Base-by-base conservation (phyloP, 371 early-diverging fungal genomes). In the Saksenaea oblongispora region DNA sequence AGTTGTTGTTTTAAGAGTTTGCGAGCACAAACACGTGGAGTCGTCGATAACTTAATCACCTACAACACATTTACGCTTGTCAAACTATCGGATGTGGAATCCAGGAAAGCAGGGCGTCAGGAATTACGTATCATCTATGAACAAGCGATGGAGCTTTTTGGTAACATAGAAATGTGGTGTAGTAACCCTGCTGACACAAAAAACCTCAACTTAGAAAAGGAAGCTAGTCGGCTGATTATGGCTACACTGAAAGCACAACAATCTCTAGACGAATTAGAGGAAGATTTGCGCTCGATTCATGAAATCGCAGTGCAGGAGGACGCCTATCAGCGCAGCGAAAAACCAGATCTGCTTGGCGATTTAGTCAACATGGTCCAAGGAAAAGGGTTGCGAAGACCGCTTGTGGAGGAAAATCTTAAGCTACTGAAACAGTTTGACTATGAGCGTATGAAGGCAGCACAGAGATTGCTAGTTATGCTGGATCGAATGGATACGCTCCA, bases 401-500 rank as follows among this genome's bases (percentile, higher is more conserved):
- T 80, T 7, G 71, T 80, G 5, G 65, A 75, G 1, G 75, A 80
- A 27, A 83, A 83, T 67, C 34, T 83, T 13, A 59, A 65, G 4
- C 34, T 83, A n/a, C 54, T 83, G 28, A 60, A 35, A 0, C 59
- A 70, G 35, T 77, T 78, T 47, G 80, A 83, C 31, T 14, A 26
- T 0, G 70, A 78, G 44, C 65, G 83, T 37, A 63, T 51, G 18
- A 66, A 64, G 24, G 80, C 83, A 34, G 64, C 79, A 1, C 57
- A 63, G 15, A 70, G 68, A 37, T 35, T 83, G 28, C 68, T 75
- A 59, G 18, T 67, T 7, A 74, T 80, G 72, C 42, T 76, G 53
- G 72, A 78, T 59, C 51, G 70, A 22, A 75, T 83, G 76, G 75
- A 78, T n/a, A 59, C 72, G 0, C 75, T 80, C 56, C 83, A 83